Base-by-base conservation (phyloP, 1,284 basidiomycete species). In the Papiliotrema fonsecae region DNA sequence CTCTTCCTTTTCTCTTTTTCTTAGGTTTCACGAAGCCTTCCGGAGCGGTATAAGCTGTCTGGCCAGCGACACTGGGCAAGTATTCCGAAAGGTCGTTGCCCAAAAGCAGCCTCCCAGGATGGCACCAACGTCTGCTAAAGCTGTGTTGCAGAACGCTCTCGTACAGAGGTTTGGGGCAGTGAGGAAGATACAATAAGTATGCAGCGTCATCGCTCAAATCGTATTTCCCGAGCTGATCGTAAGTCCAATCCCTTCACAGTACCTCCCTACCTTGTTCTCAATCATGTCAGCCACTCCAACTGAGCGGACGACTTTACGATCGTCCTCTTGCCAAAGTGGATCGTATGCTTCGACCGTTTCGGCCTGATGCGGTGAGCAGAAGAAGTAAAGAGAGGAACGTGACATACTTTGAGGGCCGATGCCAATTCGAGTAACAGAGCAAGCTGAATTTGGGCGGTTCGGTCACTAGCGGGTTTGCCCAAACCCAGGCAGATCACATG, bases 51-150 rank as follows among this genome's bases (percentile, higher is more conserved):
- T 19, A 38, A 19, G 9, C 28, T 36, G 18, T 31, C 39, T 2
- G 37, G 25, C 1, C 22, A 46, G 30, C 61, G 42, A 1, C 54
- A 48, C 56, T 59, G 3, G 65, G 61, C 2, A 70, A 45, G 31
- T 72, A 72, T 16, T 70, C 68, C 16, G 51, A 55, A 0, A 72
- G 53, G 45, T 67, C 67, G 51, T 72, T 72, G 11, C 68, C 70
- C 2, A 72, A 58, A 4, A 72, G 44, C 1, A 69, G 41, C 11
- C 57, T 45, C n/a, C 57, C 43, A 3, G 52, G 55, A 11, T 43
- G 49, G 2, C 35, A 37, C 1, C 67, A 56, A 0, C 50, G 21
- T 2, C 55, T 47, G 0, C 47, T 16, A 37, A 51, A 72, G 52
- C 69, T 72, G 4, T 56, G 50, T 6, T 52, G 22, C 11, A 69